A percentile compares a stretch with the other conserved stretches of the same genome.
phyloP scores from a whole-genome alignment of 73 alveolate species.

The Paramecium caudatum region DNA sequence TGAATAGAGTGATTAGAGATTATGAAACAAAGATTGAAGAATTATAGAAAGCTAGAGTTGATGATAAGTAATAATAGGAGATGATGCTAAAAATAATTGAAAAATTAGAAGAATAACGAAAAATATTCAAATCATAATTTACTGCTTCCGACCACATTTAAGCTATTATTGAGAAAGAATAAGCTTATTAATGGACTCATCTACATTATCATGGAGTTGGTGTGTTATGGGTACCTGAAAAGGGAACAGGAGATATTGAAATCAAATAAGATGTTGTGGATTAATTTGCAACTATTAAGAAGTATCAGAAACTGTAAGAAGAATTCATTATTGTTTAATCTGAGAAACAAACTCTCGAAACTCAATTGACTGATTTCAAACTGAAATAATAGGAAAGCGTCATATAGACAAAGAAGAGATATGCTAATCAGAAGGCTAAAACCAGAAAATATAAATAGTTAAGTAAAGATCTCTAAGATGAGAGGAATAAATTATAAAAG shows the following conservation, averaged over 20 bases:
- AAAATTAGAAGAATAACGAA: conserved; percentile 57
- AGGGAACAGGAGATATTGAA: conserved; percentile 16
- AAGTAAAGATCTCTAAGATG: conserved; percentile 47
- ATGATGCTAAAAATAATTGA: conserved; percentile 32
- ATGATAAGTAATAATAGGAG: conserved; percentile 39
- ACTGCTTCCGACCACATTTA: conserved; percentile 32
- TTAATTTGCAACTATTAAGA: conserved; percentile 6
- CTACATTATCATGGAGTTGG: conserved; percentile 43
- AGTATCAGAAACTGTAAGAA: background rate
- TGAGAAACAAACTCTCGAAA: background rate
- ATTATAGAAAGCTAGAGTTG: conserved; percentile 73
- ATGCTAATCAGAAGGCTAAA: conserved; percentile 12
- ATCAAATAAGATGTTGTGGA: conserved; percentile 12
- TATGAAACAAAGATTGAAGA: conserved; percentile 79
- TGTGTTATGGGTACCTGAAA: conserved; percentile 45
- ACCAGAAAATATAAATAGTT: conserved; percentile 27
- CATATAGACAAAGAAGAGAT: conserved; percentile 13
- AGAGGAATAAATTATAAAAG: conserved; percentile 25
- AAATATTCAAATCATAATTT: conserved; percentile 33
- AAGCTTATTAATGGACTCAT: conserved; percentile 39
- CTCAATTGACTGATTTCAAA: conserved; percentile 2
- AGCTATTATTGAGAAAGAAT: background rate
- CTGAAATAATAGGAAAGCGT: background rate
- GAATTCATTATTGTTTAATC: background rate
- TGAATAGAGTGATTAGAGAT: conserved; percentile 72